Conservation (phyloP, 169 alveolate species). For the Cyclospora cayetanensis region DNA sequence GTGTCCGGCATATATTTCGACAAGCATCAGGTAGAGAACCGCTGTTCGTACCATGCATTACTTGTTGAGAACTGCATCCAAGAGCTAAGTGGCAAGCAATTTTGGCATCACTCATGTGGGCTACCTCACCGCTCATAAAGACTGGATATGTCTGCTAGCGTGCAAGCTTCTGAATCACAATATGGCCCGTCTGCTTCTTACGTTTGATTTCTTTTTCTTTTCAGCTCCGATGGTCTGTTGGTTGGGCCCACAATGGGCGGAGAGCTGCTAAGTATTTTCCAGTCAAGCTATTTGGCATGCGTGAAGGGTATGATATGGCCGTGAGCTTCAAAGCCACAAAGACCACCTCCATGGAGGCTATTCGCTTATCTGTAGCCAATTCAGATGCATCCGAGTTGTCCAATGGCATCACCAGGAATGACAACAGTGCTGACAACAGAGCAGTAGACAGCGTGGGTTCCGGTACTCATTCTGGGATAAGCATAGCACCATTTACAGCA, state of each 20-base stretch:
- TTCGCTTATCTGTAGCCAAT: conserved; percentile 7
- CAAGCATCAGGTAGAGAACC: conserved; percentile 73
- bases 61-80: background rate
- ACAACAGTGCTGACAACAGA: background rate
- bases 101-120: too few species aligned
- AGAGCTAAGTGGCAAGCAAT: too few species aligned
- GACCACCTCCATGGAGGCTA: background rate
- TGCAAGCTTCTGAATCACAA: too few species aligned
- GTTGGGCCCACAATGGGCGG: conserved; percentile 82
- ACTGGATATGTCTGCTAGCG: too few species aligned
- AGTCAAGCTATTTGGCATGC: conserved; percentile 80
- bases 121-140: too few species aligned
- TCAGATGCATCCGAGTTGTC: background rate
- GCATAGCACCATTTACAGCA: background rate
- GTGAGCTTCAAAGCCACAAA: conserved; percentile 74
- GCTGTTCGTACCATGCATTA: background rate
- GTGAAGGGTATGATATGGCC: conserved; percentile 79
- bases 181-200: too few species aligned
- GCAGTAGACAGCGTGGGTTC: background rate
- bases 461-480: background rate
- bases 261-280: conserved; percentile 83
- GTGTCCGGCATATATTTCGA: conserved; percentile 83
- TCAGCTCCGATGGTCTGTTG: conserved; percentile 83
- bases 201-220: too few species aligned
- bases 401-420: background rate